Percentiles rank a stretch among this genome's conserved stretches.
These are phyloP conservation scores for Fusarium decemcellulare DNA, from an alignment of 2,329 filamentous ascomycete species.

Conservation along the genomic window DNA sequence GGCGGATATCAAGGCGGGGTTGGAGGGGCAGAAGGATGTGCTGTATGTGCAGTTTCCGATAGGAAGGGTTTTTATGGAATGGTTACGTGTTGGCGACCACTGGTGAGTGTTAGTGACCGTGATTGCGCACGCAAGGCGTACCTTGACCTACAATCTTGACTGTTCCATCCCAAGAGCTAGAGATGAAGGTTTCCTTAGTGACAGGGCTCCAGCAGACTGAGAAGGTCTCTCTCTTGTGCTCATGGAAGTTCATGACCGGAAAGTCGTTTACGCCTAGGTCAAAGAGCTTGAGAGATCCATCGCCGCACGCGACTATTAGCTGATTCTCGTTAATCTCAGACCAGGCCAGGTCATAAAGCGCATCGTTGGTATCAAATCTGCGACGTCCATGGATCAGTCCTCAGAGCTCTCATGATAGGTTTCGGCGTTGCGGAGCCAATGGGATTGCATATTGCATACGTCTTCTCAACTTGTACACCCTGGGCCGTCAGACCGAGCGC, in stretches of 20 bases:
- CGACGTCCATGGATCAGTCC: constrained; percentile 7
- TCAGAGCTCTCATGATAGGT: neutral
- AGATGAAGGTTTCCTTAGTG: constrained; percentile 90
- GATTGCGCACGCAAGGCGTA: neutral
- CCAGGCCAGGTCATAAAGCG: constrained; percentile 95
- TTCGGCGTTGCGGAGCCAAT: neutral
- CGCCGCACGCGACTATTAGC: constrained; percentile 88
- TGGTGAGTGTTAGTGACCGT: constrained; percentile 47
- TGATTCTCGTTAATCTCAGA: constrained; percentile 98
- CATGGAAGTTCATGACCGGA: constrained; percentile 91
- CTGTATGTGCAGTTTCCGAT: constrained; percentile 96
- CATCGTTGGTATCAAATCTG: constrained; percentile 97
- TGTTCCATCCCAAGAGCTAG: constrained; percentile 95
- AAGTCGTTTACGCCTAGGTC: constrained; percentile 87
- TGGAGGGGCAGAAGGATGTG: constrained; percentile 90
- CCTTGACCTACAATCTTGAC: constrained; percentile 78
- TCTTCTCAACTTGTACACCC: constrained; percentile 88
- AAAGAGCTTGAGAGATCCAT: constrained; percentile 95
- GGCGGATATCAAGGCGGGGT: constrained; percentile 86
- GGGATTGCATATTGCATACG: constrained; percentile 62
- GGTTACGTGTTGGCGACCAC: constrained; percentile 86
- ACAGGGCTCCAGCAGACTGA: constrained; percentile 94
- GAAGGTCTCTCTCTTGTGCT: constrained; percentile 94
- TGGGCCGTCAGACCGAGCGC: constrained; percentile 85
- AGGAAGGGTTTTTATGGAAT: constrained; percentile 87